Base-by-base conservation (phyloP, 2,329 filamentous ascomycete genomes). In the Epichloe brachyelytri region DNA sequence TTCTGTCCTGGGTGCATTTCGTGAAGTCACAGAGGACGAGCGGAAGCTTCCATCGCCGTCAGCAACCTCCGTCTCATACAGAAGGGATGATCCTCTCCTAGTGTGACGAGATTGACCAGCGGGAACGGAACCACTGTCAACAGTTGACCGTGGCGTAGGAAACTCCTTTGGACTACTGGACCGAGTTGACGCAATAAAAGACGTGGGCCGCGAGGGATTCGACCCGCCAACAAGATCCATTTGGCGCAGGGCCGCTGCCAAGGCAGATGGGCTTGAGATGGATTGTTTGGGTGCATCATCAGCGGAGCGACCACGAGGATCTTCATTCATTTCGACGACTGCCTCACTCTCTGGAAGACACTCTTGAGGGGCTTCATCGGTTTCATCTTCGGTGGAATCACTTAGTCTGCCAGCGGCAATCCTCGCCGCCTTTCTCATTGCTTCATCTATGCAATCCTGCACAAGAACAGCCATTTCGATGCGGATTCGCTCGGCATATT, bases 401-500 rank as follows among this genome's bases (percentile, higher is more conserved):
- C 85, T 91, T 15, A 94, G 71, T 49, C 90, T 82, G 11, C 91
- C 91, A 43, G 87, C 83, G 44, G 88, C 88, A 58, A 96, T 91
- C 47, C 84, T 84, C 51, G 87, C 86, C 49, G 93, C 90, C 67
- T 97, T 96, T 57, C 80, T 80, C 68, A 97, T 78, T 8, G 93
- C 93, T 55, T 88, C 89, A 54, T 94, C 85, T 49, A 98, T 95
- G 64, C 93, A 98, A 60, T 96, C 88, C 62, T 97, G 88, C 2
- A 98, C 91, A 52, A 96, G 76, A 26, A 94, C 80, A 30, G 91
- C 86, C 61, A 96, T 95, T 62, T 98, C 93, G 45, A 96, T 79
- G 4, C 94, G 86, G 56, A 98, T 95, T 34, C 94, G 83, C 68
- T 98, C 93, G 0, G 90, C 84, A 64, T 98, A 98, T 65, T 98